Base-by-base conservation (phyloP, 2,329 filamentous ascomycete species). In the Xylaria sp. region DNA sequence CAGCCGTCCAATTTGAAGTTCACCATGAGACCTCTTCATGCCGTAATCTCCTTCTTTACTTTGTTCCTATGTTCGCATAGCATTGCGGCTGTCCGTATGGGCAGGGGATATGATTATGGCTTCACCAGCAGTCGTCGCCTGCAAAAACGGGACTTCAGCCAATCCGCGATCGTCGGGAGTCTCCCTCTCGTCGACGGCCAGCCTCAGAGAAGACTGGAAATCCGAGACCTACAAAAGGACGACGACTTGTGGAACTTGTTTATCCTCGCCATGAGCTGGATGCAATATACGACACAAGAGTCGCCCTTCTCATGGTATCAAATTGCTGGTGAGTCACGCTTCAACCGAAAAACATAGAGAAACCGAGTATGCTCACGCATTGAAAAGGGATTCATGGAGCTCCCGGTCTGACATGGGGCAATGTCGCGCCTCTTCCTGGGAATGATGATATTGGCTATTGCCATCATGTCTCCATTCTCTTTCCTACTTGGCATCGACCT, bases 401-500 rank as follows among this genome's bases (percentile, higher is more conserved):
- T 62, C 91, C 91, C 1, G 83, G 81, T 64, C 66, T 75, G 46
- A 71, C 79, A 10, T 85, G 82, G 80, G 81, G 78, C 35, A 79
- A 75, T 39, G 83, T 85, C 19, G 68, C 74, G 53, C 76, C 79
- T 57, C 76, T 74, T 1, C 69, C 77, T 2, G 83, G 82, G 1
- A 83, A 81, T 60, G 76, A 79, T 59, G 75, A 78, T 46, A 78
- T 81, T 13, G 91, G 90, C 54, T 95, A 92, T 72, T 95, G 91
- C 72, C 83, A 84, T 11, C 91, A 96, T 73, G 83, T 80, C 23
- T 89, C 88, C 1, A 84, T 87, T 47, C 76, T 94, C 13, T 94
- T 96, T 71, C 84, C 88, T 46, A 82, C 86, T 46, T 95, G 91
- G 91, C 91, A 96, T 78, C 83, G 91, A 54, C 89, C 90, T 0